Percentiles rank a stretch among this genome's conserved stretches.
Conservation (phyloP, 169 alveolate species). For the Eimeria praecox region DNA sequence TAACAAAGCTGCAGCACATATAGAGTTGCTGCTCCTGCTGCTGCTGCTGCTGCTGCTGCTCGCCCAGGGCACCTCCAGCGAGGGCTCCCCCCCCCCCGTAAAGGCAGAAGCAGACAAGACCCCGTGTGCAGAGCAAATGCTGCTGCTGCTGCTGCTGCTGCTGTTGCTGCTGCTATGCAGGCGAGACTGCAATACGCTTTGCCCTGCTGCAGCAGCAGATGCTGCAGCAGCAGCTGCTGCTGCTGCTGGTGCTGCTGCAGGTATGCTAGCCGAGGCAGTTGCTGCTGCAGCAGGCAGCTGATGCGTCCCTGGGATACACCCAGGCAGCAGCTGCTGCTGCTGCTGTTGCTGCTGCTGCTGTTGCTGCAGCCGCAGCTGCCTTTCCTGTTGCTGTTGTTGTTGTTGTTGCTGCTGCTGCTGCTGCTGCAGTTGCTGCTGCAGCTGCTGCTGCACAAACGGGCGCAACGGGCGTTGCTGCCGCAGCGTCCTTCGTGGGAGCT, state of each 20-base stretch:
- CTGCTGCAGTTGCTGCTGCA: background rate
- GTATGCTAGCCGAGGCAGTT: background rate
- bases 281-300: background rate
- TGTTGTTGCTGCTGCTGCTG: background rate
- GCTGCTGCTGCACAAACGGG: constrained; percentile 7
- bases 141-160: constrained; percentile 66
- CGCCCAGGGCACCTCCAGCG: constrained; percentile 45
- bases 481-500: constrained; percentile 40
- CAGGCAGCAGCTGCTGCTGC: constrained; percentile 10
- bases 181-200: background rate
- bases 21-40: background rate
- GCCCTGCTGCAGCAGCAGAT: background rate
- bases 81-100: constrained; percentile 11
- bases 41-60: constrained; percentile 35
- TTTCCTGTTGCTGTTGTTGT: background rate
- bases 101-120: constrained; percentile 29
- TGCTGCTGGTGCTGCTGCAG: constrained; percentile 16
- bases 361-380: background rate
- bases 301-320: background rate
- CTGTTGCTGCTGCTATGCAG: constrained; percentile 40
- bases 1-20: background rate
- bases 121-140: constrained; percentile 20
- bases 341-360: background rate
- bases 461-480: constrained; percentile 51
- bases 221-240: constrained; percentile 33